Percentiles rank a stretch among this genome's conserved stretches.
phyloP scores from a whole-genome alignment of 2,329 filamentous ascomycete genomes.

The Claviceps paspali region DNA sequence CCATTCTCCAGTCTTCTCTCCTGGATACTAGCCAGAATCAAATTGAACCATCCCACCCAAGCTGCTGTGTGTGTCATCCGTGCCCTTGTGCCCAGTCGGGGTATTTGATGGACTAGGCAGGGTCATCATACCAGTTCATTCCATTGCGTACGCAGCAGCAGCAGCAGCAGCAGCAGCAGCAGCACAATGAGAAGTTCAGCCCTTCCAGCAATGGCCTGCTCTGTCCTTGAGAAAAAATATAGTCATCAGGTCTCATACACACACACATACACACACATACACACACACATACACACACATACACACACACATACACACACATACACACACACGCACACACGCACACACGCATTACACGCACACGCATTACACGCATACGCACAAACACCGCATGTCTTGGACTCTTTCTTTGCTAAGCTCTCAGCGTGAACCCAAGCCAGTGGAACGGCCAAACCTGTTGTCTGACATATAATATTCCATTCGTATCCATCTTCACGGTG shows the following conservation, averaged over 20 bases:
- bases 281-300: too few relatives aligned
- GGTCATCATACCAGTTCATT: neutral
- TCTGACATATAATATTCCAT: slow-evolving; percentile 8
- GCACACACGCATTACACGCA: too few relatives aligned
- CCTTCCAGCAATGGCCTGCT: slow-evolving; percentile 1
- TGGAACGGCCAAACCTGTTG: slow-evolving; percentile 2
- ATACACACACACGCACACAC: too few relatives aligned
- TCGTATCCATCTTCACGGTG: slow-evolving; percentile 1
- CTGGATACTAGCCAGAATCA: neutral
- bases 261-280: neutral
- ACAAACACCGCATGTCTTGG: slow-evolving; percentile 3
- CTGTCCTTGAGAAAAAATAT: neutral
- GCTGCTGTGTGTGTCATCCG: slow-evolving; percentile 3
- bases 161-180: too few relatives aligned
- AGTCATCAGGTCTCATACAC: neutral
- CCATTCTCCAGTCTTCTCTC: too few relatives aligned
- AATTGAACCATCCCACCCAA: slow-evolving; percentile 4
- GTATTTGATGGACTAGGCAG: neutral
- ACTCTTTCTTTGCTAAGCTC: neutral
- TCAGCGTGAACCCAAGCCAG: slow-evolving; percentile 4
- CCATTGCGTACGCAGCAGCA: slow-evolving; percentile 1
- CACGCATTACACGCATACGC: too few relatives aligned
- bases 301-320: too few relatives aligned
- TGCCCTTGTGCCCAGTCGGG: slow-evolving; percentile 4
- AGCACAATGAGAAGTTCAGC: neutral